Base-by-base conservation (phyloP, 805 yeast genomes). In the Candida glaebosa region DNA sequence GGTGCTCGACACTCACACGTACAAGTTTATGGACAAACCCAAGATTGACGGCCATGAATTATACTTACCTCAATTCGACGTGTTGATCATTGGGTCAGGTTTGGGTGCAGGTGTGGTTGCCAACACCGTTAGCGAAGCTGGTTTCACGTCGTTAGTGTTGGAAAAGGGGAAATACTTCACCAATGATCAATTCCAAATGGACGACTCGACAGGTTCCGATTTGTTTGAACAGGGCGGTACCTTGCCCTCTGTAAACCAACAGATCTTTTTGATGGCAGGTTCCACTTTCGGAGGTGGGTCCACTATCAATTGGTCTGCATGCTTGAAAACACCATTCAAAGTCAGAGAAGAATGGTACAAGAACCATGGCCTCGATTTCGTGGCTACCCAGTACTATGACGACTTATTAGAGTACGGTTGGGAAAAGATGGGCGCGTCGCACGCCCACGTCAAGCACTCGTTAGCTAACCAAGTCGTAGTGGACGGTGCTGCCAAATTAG, bases 271-370 rank as follows among this genome's bases (percentile, higher is more conserved):
- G 2, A 51, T 76, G 34, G 79, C 81, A 0, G 82, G 81, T 5
- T 48, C 79, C 2, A 74, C 77, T 0, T 71, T 78, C 41, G 82
- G 82, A 5, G 82, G 82, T 10, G 82, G 82, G 5, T 63, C 78
- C 5, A 75, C 81, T 10, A 71, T 78, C 33, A 78, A 78, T 57
- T 78, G 82, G 82, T 69, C 75, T 9, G 81, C 81, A 14, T 63
- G 74, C 43, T 50, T 78, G 41, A 65, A 62, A 31, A 73, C 81
- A 0, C 77, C 78, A 1, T 72, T 69, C 54, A 63, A 64, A 39
- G 76, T 77, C 3, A 67, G 82, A 37, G 57, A 65, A 24, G 79
- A 76, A 49, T 78, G 79, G 79, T 73, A 67, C 30, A 67, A 63
- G 35, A 60, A 68, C 18, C 60, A 56, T 39, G 76, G 76, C 0